Base-by-base conservation (phyloP, 2,329 filamentous ascomycete genomes). In the Fusarium anthophilum region DNA sequence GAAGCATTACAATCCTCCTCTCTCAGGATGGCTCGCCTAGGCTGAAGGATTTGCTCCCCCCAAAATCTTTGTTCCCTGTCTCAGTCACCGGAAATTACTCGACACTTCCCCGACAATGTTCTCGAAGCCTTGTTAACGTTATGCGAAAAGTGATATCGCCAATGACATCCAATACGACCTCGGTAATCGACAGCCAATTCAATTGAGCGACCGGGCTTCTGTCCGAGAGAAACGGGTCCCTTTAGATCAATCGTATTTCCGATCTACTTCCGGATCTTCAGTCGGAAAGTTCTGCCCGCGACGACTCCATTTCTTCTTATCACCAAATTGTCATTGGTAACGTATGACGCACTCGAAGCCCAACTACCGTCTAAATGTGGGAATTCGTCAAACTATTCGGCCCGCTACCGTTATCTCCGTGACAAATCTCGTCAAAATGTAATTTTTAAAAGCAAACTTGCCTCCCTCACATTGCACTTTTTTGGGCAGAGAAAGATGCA, bases 231-330 rank as follows among this genome's bases (percentile, higher is more conserved):
- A 35, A 51, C 22, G n/a, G 35, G 43, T 4, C n/a, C 30, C 56
- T 11, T 54, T 5, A 35, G 18, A 58, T 32, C 30, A 32, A 6
- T 32, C 24, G 30, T 48, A 70, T 70, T 54, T 20, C 67, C 66
- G 54, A 13, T 17, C 39, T 66, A 66, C 47, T 9, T 6, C 51
- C 67, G 59, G 30, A 59, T 30, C n/a, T 26, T 47, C 35, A n/a
- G 13, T n/a, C 28, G n/a, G 32, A 39, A 43, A 43, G 54, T 24
- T 54, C n/a, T 22, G 28, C 24, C 13, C 41, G 13, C 3, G 17
- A 67, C 28, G 66, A 65, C 66, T 70, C 66, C 67, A 59, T 66
- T 54, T 50, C 44, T 30, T 35, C 53, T 70, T 70, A 70, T 70
- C 66, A 59, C 47, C 18, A 70, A 20, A 32, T 17, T 47, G 22